Base-by-base conservation (phyloP, 495 filamentous ascomycete species). In the Astrocystis sublimbata region DNA sequence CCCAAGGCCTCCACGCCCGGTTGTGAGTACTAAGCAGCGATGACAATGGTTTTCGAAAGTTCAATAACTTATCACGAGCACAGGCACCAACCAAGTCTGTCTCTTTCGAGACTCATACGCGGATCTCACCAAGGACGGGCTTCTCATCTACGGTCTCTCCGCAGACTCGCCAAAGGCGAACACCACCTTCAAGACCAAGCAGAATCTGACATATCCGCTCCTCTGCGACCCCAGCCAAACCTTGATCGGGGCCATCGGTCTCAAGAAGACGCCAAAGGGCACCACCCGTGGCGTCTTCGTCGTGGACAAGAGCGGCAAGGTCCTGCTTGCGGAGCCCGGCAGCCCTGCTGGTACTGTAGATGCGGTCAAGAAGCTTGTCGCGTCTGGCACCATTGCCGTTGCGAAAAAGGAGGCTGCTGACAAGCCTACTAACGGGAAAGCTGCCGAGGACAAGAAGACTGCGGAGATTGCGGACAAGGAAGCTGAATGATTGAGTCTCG, bases 1-100 rank as follows among this genome's bases (percentile, higher is more conserved):
- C 94, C 94, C 31, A 96, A 89, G 79, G 94, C 94, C 61, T 93
- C 89, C 10, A 98, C 94, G 28, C 90, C 90, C 28, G 94, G 96
- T 59, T 98, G 94, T 97, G 88, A 85, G 92, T 85, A 58, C n/a
- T n/a, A n/a, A n/a, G n/a, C n/a, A 57, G 31, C 59, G 60, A 33
- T 54, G 35, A 63, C 58, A 43, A 45, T 46, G 40, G 36, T 26
- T 51, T 47, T 31, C 56, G 49, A 33, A 19, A 17, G 46, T n/a
- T 30, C 46, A 35, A 36, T 56, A 47, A 68, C 72, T 73, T 38
- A 75, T 67, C 40, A 65, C 61, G 53, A 42, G 36, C 54, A 61
- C 43, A 96, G 92, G 92, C 80, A 98, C 92, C 41, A 91, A 82
- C 30, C 94, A 98, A 86, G 94, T 83, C 52, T 97, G 94, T 75